phyloP scores from a whole-genome alignment of 2,329 filamentous ascomycete species.

The Passalora sequoiae region DNA sequence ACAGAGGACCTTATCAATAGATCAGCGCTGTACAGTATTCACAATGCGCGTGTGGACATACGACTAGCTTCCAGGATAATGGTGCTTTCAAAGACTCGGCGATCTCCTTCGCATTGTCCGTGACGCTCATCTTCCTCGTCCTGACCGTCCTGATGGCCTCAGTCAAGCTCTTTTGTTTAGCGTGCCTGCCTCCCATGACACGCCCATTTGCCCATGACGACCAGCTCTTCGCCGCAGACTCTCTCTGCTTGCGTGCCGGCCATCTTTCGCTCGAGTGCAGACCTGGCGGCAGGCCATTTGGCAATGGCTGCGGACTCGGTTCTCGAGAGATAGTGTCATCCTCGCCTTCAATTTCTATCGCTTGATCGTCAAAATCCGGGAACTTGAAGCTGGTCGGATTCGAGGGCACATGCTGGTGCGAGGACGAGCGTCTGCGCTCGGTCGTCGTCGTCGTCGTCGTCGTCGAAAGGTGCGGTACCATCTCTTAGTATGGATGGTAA shows the following conservation, averaged over 20 bases:
- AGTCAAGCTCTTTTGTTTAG: slow-evolving; percentile 76
- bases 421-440: slow-evolving; percentile 29
- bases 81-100: slow-evolving; percentile 86
- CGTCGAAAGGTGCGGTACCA: slow-evolving; percentile 24
- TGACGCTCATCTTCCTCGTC: slow-evolving; percentile 70
- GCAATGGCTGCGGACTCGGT: slow-evolving; percentile 30
- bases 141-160: slow-evolving; percentile 84
- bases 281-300: slow-evolving; percentile 31
- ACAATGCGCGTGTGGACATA: too few relatives aligned
- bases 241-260: slow-evolving; percentile 50
- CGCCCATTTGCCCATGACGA: slow-evolving; percentile 41
- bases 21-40: too few relatives aligned
- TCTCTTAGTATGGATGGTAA: slow-evolving; percentile 6
- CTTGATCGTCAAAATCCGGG: slow-evolving; percentile 41
- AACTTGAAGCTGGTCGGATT: slow-evolving; percentile 35
- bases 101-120: slow-evolving; percentile 88
- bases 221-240: slow-evolving; percentile 38
- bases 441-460: slow-evolving; percentile 18
- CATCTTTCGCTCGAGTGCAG: slow-evolving; percentile 51
- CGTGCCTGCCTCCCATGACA: slow-evolving; percentile 48
- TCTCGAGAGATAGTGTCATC: slow-evolving; percentile 24
- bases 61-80: slow-evolving; percentile 79
- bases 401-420: slow-evolving; percentile 18
- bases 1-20: slow-evolving; percentile 64
- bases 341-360: slow-evolving; percentile 16